Base-by-base conservation (phyloP, 1,284 basidiomycete species). In the Inonotus hispidus region DNA sequence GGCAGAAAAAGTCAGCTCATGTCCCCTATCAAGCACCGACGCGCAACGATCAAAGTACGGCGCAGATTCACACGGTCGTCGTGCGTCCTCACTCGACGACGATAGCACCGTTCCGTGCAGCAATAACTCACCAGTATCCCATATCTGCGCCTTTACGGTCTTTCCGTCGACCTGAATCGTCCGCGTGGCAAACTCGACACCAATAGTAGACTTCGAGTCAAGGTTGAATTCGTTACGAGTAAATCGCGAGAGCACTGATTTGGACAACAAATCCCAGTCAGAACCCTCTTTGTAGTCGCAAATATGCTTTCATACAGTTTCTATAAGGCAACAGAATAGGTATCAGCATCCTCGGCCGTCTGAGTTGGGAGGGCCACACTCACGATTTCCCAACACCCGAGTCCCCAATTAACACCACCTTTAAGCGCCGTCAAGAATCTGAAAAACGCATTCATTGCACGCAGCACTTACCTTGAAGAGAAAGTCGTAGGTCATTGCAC, bases 181-280 rank as follows among this genome's bases (percentile, higher is more conserved):
- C 70, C 97, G 85, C 54, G 96, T 98, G 8, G 96, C 96, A 72
- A 99, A 99, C 77, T 99, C 97, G 70, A 99, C 97, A 63, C 96
- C 96, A 74, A 99, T 99, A 23, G 96, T 99, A 65, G 95, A 97
- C 79, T 98, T 98, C 64, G 93, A 95, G 73, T 99, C 96, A 71
- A 97, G 84, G 80, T 96, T 97, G 86, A 99, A 99, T 78, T 98
- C 96, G 74, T 98, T 98, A 68, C 96, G 87, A 66, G 96, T 99
- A 86, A 99, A 99, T 73, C 95, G 92, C 77, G 93, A 89, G 69
- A 91, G 88, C 73, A 90, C 88, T 90, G 69, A n/a, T 46, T 57
- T 47, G 59, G 35, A 63, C 45, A 29, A 47, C 35, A 63, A 14
- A 14, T 16, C 39, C 21, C 29, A 14, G 32, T 45, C 14, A n/a